A percentile compares a stretch with the other conserved stretches of the same genome.
Conservation (phyloP, 768 basidiomycete genomes). For the Mycena epipterygia region DNA sequence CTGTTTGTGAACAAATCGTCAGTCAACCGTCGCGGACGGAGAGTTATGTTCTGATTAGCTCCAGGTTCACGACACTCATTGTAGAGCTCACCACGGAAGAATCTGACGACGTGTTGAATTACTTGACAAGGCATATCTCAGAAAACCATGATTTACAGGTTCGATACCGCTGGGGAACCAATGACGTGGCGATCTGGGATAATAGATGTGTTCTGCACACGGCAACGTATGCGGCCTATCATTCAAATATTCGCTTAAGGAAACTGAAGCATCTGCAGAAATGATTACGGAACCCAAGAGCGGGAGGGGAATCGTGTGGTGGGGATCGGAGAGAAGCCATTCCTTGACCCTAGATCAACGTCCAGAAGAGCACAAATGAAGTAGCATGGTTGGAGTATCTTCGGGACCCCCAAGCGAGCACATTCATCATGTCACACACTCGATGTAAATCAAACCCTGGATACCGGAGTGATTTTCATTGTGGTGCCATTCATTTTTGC, state of each 20-base stretch:
- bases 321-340: conserved; percentile 66
- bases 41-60: neutral
- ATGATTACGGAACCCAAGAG: conserved; percentile 46
- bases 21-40: neutral
- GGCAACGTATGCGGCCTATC: conserved; percentile 48
- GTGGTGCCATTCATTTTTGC: too few species aligned
- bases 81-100: conserved; percentile 66
- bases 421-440: too few species aligned
- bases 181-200: conserved; percentile 74
- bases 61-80: conserved; percentile 68
- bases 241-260: neutral
- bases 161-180: conserved; percentile 63
- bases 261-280: conserved; percentile 34
- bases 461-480: too few species aligned
- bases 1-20: conserved; percentile 67
- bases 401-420: too few species aligned
- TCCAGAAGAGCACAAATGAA: too few species aligned
- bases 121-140: conserved; percentile 61
- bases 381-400: too few species aligned
- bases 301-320: conserved; percentile 66
- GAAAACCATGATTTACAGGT: conserved; percentile 72
- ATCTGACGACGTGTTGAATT: conserved; percentile 61
- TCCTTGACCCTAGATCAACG: conserved; percentile 56
- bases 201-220: conserved; percentile 66
- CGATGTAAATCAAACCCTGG: too few species aligned